Percentiles rank a stretch among this genome's conserved stretches.
Evolutionary conservation across 2,329 filamentous ascomycete species (phyloP).

Genomic region (Colletotrichum tabaci): DNA sequence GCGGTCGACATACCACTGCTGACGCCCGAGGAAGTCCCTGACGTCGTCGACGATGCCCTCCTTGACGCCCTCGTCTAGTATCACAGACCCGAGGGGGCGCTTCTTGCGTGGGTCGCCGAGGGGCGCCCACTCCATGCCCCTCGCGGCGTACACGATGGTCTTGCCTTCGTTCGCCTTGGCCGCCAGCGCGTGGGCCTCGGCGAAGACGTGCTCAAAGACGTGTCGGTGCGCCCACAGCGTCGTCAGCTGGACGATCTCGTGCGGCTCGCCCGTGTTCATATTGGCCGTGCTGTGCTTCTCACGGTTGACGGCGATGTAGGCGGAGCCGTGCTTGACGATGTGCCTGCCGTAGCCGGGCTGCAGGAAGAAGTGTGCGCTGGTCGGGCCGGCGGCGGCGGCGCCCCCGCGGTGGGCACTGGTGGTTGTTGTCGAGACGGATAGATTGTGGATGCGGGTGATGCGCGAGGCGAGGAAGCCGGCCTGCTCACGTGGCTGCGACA

Average conservation of each 20-base stretch:
- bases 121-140: slow-evolving; percentile 86
- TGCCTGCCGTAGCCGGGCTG: slow-evolving; percentile 94
- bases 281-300: slow-evolving; percentile 89
- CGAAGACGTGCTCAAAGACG: slow-evolving; percentile 91
- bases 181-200: slow-evolving; percentile 86
- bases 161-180: slow-evolving; percentile 89
- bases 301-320: slow-evolving; percentile 89
- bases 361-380: slow-evolving; percentile 86
- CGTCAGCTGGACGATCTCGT: slow-evolving; percentile 94
- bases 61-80: slow-evolving; percentile 87
- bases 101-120: slow-evolving; percentile 90
- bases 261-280: slow-evolving; percentile 86
- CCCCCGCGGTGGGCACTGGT: slow-evolving; percentile 69
- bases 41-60: slow-evolving; percentile 86
- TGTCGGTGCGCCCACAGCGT: slow-evolving; percentile 91
- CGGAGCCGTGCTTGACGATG: slow-evolving; percentile 86
- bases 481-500: slow-evolving; percentile 83
- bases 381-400: slow-evolving; percentile 66
- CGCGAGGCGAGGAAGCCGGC: slow-evolving; percentile 72
- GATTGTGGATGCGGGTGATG: slow-evolving; percentile 72
- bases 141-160: slow-evolving; percentile 90
- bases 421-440: slow-evolving; percentile 69
- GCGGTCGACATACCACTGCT: slow-evolving; percentile 93
- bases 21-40: slow-evolving; percentile 82
- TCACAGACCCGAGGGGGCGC: slow-evolving; percentile 88